phyloP scores from a whole-genome alignment of 139 green algal genomes.

The Coccomyxa sp. region DNA sequence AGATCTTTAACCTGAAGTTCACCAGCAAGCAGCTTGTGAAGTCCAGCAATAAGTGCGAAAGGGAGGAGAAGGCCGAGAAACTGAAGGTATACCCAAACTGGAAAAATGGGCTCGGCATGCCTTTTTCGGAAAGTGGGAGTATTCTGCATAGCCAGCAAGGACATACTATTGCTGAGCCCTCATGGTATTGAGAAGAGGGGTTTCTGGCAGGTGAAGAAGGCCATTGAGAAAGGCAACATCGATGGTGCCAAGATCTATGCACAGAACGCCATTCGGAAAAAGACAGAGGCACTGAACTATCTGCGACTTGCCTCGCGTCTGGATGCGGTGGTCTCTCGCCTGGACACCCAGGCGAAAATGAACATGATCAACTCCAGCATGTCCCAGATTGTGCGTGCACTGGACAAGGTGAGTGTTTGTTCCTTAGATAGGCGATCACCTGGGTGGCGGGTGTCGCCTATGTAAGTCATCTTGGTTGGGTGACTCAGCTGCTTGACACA shows the following conservation, averaged over 20 bases:
- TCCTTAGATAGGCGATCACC: not conserved
- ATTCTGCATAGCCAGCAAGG: not conserved
- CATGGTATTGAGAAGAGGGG: not conserved
- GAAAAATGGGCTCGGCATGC: not conserved
- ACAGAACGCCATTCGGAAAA: constrained; percentile 92
- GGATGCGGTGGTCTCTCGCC: constrained; percentile 84
- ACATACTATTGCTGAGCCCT: too few species aligned
- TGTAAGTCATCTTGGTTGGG: not conserved
- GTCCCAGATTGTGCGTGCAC: constrained; percentile 59
- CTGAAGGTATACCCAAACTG: constrained; percentile 52
- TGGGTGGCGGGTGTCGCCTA: not conserved
- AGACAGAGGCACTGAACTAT: constrained; percentile 93
- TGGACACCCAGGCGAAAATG: constrained; percentile 90
- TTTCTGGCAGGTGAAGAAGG: constrained; percentile 77
- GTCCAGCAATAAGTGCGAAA: constrained; percentile 78
- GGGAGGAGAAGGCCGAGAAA: constrained; percentile 92
- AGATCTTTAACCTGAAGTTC: constrained; percentile 98
- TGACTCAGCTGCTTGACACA: not conserved
- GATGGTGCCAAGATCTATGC: constrained; percentile 85
- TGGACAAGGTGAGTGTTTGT: not conserved
- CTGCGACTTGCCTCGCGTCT: constrained; percentile 83
- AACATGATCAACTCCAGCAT: constrained; percentile 87
- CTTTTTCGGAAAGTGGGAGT: not conserved
- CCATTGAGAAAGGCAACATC: constrained; percentile 98
- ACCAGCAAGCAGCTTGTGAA: constrained; percentile 88